Base-by-base conservation (phyloP, 805 yeast species). In the Monosporozyma siamensis region DNA sequence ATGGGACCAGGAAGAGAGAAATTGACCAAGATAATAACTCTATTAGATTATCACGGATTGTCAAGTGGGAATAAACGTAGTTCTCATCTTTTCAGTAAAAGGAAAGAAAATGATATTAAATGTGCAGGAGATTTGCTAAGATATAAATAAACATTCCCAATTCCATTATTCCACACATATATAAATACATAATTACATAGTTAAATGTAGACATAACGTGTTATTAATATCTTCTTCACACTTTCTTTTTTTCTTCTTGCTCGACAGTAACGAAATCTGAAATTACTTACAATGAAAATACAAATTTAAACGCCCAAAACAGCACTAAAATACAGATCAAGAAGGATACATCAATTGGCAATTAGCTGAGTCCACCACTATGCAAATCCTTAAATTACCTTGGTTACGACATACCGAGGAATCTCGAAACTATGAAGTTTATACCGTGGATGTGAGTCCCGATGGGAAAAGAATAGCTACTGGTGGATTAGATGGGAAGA, bases 401-500 rank as follows among this genome's bases (percentile, higher is more conserved):
- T 82, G 90, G 90, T 71, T 82, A 45, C 69, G 68, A 35, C 89
- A 80, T 51, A 64, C 59, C 69, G 97, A 87, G 59, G 96, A 87
- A 55, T 78, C 78, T 51, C 73, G 85, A 46, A 77, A 76, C 50
- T 79, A 80, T 54, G 97, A 90, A 56, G 82, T 94, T 12, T 92
- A 88, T 58, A 78, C 97, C 1, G 74, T 89, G 4, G 78, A 79
- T 43, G 80, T 85, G 3, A 81, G 85, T 48, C 77, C 86, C 0
- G 95, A 87, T 64, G 95, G 95, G 1, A 61, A 78, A 38, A 67
- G 95, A 43, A 60, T 90, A 21, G 98, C 97, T 1, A 81, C 97
- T 1, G 98, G 97, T 14, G 98, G 97, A 1, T 64, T 83, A 31
- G 90, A 90, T 64, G 96, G 97, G 0, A 87, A 86, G 52, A 87